Conservation (phyloP, 257 asterid genomes). For the Solanum chaucha region DNA sequence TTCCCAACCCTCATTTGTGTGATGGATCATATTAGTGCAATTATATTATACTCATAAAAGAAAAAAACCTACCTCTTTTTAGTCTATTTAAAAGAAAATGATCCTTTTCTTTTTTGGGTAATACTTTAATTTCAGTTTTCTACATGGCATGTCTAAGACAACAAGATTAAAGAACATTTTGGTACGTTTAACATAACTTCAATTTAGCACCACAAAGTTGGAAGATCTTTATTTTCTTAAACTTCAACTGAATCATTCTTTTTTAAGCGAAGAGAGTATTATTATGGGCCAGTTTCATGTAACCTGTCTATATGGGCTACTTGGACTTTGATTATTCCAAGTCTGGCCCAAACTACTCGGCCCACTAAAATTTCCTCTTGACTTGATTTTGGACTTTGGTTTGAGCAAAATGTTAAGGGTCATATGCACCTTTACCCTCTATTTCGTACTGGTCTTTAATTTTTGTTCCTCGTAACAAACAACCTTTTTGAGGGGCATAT, state of each 20-base stretch:
- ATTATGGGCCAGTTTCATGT: neutral
- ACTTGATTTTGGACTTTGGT: neutral
- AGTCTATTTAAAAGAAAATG: no score
- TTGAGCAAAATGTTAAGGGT: neutral
- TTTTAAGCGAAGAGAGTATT: no score
- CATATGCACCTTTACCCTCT: neutral
- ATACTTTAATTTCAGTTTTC: no score
- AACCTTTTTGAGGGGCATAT: neutral
- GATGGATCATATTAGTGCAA: neutral
- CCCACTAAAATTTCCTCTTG: neutral
- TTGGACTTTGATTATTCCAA: neutral
- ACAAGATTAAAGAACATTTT: accelerated
- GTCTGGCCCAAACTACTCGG: neutral
- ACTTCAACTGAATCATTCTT: no score
- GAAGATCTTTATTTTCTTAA: no score
- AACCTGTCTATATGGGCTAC: neutral
- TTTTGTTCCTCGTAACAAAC: neutral
- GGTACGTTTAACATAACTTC: neutral
- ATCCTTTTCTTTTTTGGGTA: no score
- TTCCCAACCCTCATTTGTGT: neutral
- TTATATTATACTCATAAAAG: neutral
- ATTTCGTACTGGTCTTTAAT: neutral
- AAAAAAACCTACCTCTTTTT: no score
- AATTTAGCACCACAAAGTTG: neutral
- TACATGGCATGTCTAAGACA: no score